phyloP scores from a whole-genome alignment of 495 filamentous ascomycete genomes.

The Penicillium odoratum region DNA sequence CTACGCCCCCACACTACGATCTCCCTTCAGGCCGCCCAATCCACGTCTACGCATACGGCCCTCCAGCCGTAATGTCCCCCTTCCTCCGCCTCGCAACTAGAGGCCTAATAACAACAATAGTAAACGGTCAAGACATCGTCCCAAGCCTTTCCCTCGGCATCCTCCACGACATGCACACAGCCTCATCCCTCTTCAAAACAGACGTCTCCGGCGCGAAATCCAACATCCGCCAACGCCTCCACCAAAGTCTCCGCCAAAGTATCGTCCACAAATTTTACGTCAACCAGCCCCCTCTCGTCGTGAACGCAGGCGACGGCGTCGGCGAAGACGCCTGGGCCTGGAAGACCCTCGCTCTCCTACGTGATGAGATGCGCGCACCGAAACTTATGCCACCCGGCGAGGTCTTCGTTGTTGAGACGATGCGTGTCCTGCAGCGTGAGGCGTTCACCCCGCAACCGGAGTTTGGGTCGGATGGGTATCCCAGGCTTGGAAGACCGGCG shows the following conservation, averaged over 20 bases:
- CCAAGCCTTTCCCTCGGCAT: slow-evolving; percentile 73
- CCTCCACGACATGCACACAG: slow-evolving; percentile 72
- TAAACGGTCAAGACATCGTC: slow-evolving; percentile 72
- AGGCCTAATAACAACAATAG: slow-evolving; percentile 73
- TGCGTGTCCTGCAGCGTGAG: slow-evolving; percentile 58
- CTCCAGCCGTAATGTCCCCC: slow-evolving; percentile 70
- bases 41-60: slow-evolving; percentile 79
- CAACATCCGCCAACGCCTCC: slow-evolving; percentile 65
- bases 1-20: slow-evolving; percentile 33
- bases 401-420: slow-evolving; percentile 69
- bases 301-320: slow-evolving; percentile 46
- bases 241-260: slow-evolving; percentile 56
- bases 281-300: slow-evolving; percentile 42
- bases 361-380: slow-evolving; percentile 65
- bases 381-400: slow-evolving; percentile 78
- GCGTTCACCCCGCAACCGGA: slow-evolving; percentile 46
- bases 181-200: slow-evolving; percentile 69
- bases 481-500: slow-evolving; percentile 58
- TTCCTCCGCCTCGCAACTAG: slow-evolving; percentile 69
- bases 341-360: slow-evolving; percentile 62
- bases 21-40: slow-evolving; percentile 68
- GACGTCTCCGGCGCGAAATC: slow-evolving; percentile 64
- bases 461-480: slow-evolving; percentile 33
- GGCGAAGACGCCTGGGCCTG: slow-evolving; percentile 72
- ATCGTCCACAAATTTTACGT: slow-evolving; percentile 50